Conservation (phyloP, 179 eudicot genomes). For the Heliamphora pulchella region DNA sequence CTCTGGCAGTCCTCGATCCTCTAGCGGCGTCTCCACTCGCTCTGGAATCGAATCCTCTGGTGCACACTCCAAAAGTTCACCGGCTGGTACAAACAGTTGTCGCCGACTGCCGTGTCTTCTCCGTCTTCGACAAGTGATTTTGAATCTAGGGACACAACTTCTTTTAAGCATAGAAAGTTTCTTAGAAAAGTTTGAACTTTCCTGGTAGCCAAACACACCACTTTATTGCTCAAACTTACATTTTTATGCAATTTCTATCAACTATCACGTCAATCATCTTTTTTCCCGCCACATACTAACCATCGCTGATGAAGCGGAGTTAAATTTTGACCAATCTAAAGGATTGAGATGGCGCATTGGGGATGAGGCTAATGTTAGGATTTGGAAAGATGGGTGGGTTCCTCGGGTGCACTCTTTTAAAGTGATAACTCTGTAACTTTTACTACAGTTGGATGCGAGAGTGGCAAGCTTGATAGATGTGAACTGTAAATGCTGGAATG, state of each 20-base stretch:
- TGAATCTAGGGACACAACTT: conserved; percentile 13
- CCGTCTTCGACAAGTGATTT: background rate
- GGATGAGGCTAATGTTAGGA: too few species aligned
- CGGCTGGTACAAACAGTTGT: conserved; percentile 22
- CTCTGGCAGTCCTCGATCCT: conserved; percentile 23
- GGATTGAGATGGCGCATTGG: too few species aligned
- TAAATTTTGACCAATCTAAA: too few species aligned
- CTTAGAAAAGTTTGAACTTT: conserved; percentile 42
- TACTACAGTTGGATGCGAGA: too few species aligned
- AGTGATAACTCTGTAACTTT: too few species aligned
- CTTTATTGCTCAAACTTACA: background rate
- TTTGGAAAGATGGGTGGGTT: too few species aligned
- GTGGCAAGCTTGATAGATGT: too few species aligned
- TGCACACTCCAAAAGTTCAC: conserved; percentile 18
- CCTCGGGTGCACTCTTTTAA: too few species aligned
- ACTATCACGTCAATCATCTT: too few species aligned
- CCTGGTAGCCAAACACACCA: background rate
- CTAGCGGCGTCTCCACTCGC: conserved; percentile 19
- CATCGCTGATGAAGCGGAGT: too few species aligned
- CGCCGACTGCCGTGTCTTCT: conserved; percentile 10
- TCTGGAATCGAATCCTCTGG: conserved; percentile 24
- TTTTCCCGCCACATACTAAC: too few species aligned
- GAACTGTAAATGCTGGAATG: too few species aligned
- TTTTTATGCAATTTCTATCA: background rate
- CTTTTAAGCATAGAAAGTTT: conserved; percentile 40